These are phyloP conservation scores for Diutina sp. DNA, from an alignment of 1,139 yeast species.

Conservation along the genomic window DNA sequence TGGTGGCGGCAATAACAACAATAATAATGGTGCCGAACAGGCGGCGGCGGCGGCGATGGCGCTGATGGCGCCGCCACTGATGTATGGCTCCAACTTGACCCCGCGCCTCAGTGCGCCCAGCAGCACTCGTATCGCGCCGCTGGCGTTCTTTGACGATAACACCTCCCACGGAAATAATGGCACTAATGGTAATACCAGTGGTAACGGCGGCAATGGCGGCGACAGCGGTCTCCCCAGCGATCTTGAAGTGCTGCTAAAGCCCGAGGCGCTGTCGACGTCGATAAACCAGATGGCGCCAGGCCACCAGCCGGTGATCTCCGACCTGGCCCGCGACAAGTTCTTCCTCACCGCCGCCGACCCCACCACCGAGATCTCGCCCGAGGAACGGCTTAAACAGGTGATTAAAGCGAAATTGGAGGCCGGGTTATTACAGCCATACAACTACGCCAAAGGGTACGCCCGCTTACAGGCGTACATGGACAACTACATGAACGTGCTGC, in stretches of 20 bases:
- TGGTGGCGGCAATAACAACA: not conserved
- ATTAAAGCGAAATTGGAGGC: conserved; percentile 93
- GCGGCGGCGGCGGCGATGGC: not conserved
- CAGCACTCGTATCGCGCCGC: not conserved
- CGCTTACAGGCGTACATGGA: conserved; percentile 87
- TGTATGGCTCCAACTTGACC: not conserved
- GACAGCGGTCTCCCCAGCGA: not conserved
- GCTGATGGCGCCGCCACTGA: not conserved
- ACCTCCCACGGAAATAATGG: no score
- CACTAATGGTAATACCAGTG: not conserved
- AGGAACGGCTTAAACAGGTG: conserved; percentile 88
- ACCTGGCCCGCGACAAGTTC: conserved; percentile 84
- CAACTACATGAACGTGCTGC: conserved; percentile 75
- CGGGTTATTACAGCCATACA: conserved; percentile 83
- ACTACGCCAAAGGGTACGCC: conserved; percentile 90
- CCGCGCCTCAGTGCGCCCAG: not conserved
- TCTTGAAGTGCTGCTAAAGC: not conserved
- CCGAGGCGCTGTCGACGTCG: not conserved
- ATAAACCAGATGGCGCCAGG: not conserved
- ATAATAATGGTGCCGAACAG: not conserved
- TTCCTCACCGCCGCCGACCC: conserved; percentile 97
- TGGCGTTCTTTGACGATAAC: not conserved
- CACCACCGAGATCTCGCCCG: conserved; percentile 87
- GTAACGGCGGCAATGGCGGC: not conserved
- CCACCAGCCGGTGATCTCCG: conserved; percentile 40